Percentiles rank a stretch among this genome's conserved stretches.
Evolutionary conservation across 2,329 filamentous ascomycete species (phyloP).

Genomic region (Epichloe gansuensis): DNA sequence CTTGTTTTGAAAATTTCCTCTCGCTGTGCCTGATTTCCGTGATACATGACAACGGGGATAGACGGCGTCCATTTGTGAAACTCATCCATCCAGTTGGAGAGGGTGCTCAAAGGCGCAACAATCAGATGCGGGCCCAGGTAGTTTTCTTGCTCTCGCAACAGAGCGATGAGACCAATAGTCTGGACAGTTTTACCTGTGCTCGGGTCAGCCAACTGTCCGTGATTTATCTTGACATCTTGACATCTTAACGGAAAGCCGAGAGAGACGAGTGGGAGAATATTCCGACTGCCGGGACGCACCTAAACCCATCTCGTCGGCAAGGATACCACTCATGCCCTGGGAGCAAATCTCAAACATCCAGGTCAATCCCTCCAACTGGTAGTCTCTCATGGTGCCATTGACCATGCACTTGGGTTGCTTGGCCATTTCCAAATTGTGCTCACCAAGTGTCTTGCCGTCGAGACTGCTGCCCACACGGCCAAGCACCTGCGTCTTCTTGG

Average conservation of each 20-base stretch:
- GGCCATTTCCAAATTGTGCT: constrained; percentile 64
- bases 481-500: constrained; percentile 49
- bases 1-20: constrained; percentile 59
- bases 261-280: neutral
- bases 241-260: neutral
- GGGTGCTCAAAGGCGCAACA: constrained; percentile 77
- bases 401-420: constrained; percentile 75
- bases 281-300: constrained; percentile 26
- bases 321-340: constrained; percentile 80
- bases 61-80: constrained; percentile 82
- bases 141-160: constrained; percentile 74
- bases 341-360: constrained; percentile 79
- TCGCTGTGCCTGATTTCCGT: constrained; percentile 71
- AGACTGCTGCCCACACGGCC: constrained; percentile 49
- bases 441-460: constrained; percentile 46
- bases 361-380: constrained; percentile 86
- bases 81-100: constrained; percentile 93
- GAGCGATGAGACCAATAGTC: constrained; percentile 75
- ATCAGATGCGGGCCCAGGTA: constrained; percentile 83
- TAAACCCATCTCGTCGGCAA: constrained; percentile 90
- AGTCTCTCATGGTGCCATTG: constrained; percentile 83
- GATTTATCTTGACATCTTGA: no score
- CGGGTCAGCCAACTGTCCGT: constrained; percentile 4
- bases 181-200: constrained; percentile 75
- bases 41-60: constrained; percentile 83